Percentiles rank a stretch among this genome's conserved stretches.
These are phyloP conservation scores for Candida multigemmis DNA, from an alignment of 805 yeast species.

Conservation along the genomic window DNA sequence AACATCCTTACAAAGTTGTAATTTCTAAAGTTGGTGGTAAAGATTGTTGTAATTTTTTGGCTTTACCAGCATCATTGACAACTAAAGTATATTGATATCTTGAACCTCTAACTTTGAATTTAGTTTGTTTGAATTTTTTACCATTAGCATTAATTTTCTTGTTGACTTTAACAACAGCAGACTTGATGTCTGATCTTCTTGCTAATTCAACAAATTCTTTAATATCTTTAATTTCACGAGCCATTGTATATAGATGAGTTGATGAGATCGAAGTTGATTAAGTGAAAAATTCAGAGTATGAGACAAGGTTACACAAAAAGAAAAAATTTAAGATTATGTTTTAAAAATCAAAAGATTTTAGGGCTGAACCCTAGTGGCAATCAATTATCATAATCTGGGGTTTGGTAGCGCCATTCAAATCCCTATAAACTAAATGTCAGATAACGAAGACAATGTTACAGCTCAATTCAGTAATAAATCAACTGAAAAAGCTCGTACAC, in stretches of 20 bases:
- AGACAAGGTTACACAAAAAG: background rate
- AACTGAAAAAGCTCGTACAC: slow-evolving; percentile 45
- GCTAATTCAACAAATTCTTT: slow-evolving; percentile 95
- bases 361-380: no score
- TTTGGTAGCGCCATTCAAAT: no score
- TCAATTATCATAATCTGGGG: no score
- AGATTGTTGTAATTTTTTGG: slow-evolving; percentile 95
- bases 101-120: slow-evolving; percentile 98
- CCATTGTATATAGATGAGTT: slow-evolving; percentile 6
- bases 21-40: slow-evolving; percentile 89
- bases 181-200: slow-evolving; percentile 90
- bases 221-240: slow-evolving; percentile 83
- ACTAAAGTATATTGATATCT: slow-evolving; percentile 91
- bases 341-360: background rate
- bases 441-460: no score
- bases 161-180: slow-evolving; percentile 93
- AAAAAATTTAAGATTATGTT: background rate
- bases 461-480: no score
- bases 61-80: slow-evolving; percentile 92
- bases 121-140: slow-evolving; percentile 85
- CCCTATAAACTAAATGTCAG: no score
- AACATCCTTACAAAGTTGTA: slow-evolving; percentile 33
- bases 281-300: slow-evolving; percentile 15
- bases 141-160: slow-evolving; percentile 72
- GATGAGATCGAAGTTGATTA: no score